Base-by-base conservation (phyloP, 2,329 filamentous ascomycete genomes). In the Pyrenophora seminiperda region DNA sequence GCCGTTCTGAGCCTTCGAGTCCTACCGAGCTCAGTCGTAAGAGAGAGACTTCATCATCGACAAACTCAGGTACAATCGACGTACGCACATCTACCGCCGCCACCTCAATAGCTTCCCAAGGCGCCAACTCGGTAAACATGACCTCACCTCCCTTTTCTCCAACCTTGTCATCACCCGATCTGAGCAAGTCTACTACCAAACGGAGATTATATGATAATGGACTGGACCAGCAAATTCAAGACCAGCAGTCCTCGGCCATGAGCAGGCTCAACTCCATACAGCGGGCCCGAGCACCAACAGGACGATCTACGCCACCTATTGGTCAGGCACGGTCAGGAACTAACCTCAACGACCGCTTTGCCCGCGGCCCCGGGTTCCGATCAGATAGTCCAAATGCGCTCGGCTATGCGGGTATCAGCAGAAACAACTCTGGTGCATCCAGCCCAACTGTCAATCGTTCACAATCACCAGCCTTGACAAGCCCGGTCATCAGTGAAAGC, bases 151-250 rank as follows among this genome's bases (percentile, higher is more conserved):
- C 59, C 6, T 57, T 59, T 34, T 61, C 53, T 22, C 62, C 45
- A 53, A 67, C 65, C 47, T 64, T 60, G 48, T 64, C 51, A 4
- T 53, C 70, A 3, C 64, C 66, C 1, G 74, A 77, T 0, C 64
- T 85, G 0, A 88, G 91, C 47, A 83, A 87, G 44, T 84, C 80
- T 31, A 82, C 86, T 3, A 88, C 85, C 1, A 89, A 92, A 57
- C 83, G 88, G 43, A 81, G 91, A 36, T 77, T 96, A 1, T 97
- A 96, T 64, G 92, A 95, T 56, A 89, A 90, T 56, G 88, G 88
- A 0, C 77, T 95, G 13, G 88, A 86, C 41, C 87, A 92, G 63
- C 87, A 94, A 54, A 79, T 90, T 10, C 87, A 92, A 41, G 90
- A 92, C 47, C 88, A 94, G 59, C 91, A 93, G 65, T 82, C 83